Evolutionary conservation across 2,329 filamentous ascomycete genomes (phyloP).

Genomic region (Alternaria triticina): DNA sequence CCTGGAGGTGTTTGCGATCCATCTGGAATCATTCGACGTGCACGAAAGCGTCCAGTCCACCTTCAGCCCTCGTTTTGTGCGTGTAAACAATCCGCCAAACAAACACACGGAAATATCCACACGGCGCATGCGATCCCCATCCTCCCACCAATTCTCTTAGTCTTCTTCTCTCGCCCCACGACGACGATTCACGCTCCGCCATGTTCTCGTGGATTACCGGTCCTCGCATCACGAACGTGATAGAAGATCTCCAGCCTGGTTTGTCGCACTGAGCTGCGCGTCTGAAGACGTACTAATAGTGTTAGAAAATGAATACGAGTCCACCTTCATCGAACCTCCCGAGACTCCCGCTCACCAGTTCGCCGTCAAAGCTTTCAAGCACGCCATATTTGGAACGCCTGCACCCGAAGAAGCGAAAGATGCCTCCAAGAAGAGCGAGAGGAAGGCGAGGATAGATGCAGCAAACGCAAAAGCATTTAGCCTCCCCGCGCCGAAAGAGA

Average conservation of each 20-base stretch:
- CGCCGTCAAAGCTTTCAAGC: constrained; percentile 70
- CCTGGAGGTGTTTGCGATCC: not conserved
- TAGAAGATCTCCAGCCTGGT: constrained; percentile 46
- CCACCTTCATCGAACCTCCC: constrained; percentile 60
- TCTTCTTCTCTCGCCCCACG: not conserved
- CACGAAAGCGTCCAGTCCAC: constrained; percentile 6
- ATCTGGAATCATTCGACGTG: not conserved
- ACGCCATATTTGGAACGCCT: constrained; percentile 69
- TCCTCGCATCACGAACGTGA: constrained; percentile 46
- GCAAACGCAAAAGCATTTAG: constrained; percentile 28
- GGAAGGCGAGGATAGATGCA: constrained; percentile 35
- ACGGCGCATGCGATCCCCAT: constrained; percentile 6
- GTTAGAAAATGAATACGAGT: constrained; percentile 44
- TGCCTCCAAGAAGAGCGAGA: constrained; percentile 29
- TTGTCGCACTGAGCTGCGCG: constrained; percentile 8
- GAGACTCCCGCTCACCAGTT: constrained; percentile 72
- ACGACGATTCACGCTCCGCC: not conserved
- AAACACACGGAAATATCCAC: constrained; percentile 20
- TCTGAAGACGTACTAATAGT: constrained; percentile 16
- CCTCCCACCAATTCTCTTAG: not conserved
- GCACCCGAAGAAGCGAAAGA: constrained; percentile 54
- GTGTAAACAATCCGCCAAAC: constrained; percentile 48
- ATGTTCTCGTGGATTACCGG: constrained; percentile 52
- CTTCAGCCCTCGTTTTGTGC: constrained; percentile 24
- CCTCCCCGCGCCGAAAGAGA: constrained; percentile 30